A percentile compares a stretch with the other conserved stretches of the same genome.
Conservation (phyloP, 2,329 filamentous ascomycete genomes). For the Penicillium verrucosum region DNA sequence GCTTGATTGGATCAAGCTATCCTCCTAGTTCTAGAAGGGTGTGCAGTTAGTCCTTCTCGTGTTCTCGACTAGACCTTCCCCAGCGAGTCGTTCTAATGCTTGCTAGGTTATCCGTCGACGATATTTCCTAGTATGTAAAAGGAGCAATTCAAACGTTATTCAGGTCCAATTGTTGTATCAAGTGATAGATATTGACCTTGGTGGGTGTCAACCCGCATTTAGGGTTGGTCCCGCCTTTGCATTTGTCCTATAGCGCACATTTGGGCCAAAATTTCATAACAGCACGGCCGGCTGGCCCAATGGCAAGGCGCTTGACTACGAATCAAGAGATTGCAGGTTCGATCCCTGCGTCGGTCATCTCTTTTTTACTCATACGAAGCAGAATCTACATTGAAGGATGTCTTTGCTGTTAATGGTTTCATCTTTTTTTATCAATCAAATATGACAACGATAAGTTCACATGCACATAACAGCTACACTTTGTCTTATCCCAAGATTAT, state of each 20-base stretch:
- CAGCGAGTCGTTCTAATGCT: neutral
- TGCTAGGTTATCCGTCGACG: neutral
- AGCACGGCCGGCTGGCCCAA: constrained; percentile 33
- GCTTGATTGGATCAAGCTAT: neutral
- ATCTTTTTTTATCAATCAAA: neutral
- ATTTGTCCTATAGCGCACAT: neutral
- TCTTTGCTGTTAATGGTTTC: neutral
- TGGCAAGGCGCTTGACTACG: constrained; percentile 53
- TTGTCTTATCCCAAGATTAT: too few relatives aligned
- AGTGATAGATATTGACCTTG: too few relatives aligned
- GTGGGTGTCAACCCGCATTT: neutral
- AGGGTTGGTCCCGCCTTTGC: neutral
- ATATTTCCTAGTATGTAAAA: neutral
- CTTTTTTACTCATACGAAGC: neutral
- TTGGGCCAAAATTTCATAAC: accelerated
- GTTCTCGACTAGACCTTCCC: neutral
- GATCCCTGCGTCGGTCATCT: constrained; percentile 41
- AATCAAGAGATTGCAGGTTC: constrained; percentile 53
- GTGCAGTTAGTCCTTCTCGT: neutral
- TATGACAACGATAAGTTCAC: too few relatives aligned
- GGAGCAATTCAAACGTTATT: neutral
- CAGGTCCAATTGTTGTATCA: too few relatives aligned
- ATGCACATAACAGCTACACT: too few relatives aligned
- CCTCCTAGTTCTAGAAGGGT: neutral
- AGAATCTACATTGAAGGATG: neutral